Conservation (phyloP, 1,139 yeast genomes). For the Tardiomyces depauwii region DNA sequence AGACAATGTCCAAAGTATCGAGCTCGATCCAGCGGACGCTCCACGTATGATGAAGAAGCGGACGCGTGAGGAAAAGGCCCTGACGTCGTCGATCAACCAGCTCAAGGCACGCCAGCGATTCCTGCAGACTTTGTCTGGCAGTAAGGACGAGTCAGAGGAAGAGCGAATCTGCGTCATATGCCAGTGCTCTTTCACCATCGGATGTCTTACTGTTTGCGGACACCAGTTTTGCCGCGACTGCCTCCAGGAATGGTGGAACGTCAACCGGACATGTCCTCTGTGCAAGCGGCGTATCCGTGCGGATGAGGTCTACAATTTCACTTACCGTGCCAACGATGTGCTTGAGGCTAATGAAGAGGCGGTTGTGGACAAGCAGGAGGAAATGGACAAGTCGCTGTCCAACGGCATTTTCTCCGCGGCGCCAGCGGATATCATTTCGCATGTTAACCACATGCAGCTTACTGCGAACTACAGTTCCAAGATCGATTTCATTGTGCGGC, state of each 20-base stretch:
- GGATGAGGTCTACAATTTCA: constrained; percentile 46
- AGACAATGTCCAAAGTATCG: constrained; percentile 48
- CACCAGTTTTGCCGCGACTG: constrained; percentile 81
- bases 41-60: constrained; percentile 1
- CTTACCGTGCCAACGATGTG: constrained; percentile 1
- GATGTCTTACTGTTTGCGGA: constrained; percentile 79
- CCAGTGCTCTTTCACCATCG: constrained; percentile 52
- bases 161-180: constrained; percentile 66
- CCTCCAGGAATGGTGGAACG: constrained; percentile 56
- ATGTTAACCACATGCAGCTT: not conserved
- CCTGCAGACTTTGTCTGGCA: constrained; percentile 6
- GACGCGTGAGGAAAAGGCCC: constrained; percentile 8
- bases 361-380: constrained; percentile 28
- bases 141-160: constrained; percentile 20
- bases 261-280: constrained; percentile 56
- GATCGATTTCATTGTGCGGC: constrained; percentile 70
- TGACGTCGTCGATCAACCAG: constrained; percentile 12
- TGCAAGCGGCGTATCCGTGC: constrained; percentile 45
- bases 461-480: constrained; percentile 57
- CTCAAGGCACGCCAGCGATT: constrained; percentile 1
- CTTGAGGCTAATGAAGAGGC: not conserved
- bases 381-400: constrained; percentile 37
- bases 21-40: constrained; percentile 5
- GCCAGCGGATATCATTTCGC: not conserved
- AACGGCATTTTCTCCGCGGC: constrained; percentile 27